phyloP scores from a whole-genome alignment of 768 basidiomycete species.

The Sarcodon sp. region DNA sequence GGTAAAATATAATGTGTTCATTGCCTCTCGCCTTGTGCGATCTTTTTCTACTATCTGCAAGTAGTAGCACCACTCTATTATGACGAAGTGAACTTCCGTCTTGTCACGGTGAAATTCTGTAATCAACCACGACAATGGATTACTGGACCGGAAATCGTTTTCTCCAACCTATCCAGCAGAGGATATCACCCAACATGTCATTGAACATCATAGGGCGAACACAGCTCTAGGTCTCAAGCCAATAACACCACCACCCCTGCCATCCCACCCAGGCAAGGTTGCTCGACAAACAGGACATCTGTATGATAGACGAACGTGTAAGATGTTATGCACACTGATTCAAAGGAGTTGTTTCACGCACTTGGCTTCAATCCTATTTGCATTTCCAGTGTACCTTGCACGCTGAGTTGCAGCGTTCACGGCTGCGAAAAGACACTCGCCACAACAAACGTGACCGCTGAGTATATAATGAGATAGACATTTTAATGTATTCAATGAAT shows the following conservation, averaged over 20 bases:
- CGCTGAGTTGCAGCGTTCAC: conserved; percentile 51
- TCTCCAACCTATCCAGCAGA: too few relatives aligned
- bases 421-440: conserved; percentile 61
- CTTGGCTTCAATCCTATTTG: conserved; percentile 9
- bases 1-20: too few relatives aligned
- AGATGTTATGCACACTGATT: background rate
- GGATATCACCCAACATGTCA: too few relatives aligned
- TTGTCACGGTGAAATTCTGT: too few relatives aligned
- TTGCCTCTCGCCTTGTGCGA: too few relatives aligned
- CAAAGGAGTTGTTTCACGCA: conserved; percentile 3
- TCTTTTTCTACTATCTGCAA: too few relatives aligned
- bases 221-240: conserved; percentile 12
- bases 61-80: too few relatives aligned
- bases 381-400: conserved; percentile 12
- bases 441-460: conserved; percentile 63
- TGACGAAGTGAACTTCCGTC: too few relatives aligned
- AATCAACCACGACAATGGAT: too few relatives aligned
- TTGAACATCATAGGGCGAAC: conserved; percentile 5
- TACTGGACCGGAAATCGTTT: too few relatives aligned
- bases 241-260: conserved; percentile 15
- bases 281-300: conserved; percentile 18
- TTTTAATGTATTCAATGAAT: background rate
- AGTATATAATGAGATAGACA: background rate
- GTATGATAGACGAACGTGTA: background rate
- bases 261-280: conserved; percentile 16